Evolutionary conservation across 768 basidiomycete genomes (phyloP).

Genomic region (Trametes villosa): DNA sequence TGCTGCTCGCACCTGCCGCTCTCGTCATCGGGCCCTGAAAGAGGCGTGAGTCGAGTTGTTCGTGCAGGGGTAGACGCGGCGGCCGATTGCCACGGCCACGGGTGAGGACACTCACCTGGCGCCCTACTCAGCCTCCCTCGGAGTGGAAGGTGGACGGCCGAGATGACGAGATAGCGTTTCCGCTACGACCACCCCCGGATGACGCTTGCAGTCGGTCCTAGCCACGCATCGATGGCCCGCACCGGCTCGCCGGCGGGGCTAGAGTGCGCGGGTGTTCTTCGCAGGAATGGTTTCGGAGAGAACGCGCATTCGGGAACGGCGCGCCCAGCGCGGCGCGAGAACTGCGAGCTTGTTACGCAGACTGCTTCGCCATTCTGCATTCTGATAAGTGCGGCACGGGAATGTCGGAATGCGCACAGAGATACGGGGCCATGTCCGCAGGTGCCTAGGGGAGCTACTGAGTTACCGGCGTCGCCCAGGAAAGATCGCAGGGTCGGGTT

Average conservation of each 20-base stretch:
- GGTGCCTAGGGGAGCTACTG: slow-evolving; percentile 6
- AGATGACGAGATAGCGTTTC: neutral
- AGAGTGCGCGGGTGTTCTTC: neutral
- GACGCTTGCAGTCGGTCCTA: neutral
- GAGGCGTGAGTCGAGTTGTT: neutral
- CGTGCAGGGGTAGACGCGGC: neutral
- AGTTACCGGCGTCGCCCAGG: slow-evolving; percentile 7
- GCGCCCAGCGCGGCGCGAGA: slow-evolving; percentile 5
- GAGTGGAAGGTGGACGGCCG: neutral
- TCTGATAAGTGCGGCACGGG: slow-evolving; percentile 7
- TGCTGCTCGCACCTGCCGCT: neutral
- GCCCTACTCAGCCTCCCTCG: neutral
- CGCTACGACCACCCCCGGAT: neutral
- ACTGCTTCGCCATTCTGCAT: neutral
- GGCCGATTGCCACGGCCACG: neutral
- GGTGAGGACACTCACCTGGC: neutral
- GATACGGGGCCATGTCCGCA: neutral
- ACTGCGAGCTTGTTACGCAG: neutral
- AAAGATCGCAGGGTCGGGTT: slow-evolving; percentile 16
- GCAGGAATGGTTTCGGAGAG: neutral
- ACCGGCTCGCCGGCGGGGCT: neutral
- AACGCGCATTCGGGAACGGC: neutral
- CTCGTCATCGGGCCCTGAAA: slow-evolving; percentile 12
- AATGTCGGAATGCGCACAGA: neutral
- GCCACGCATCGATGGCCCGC: neutral